Evolutionary conservation across 2,329 filamentous ascomycete species (phyloP).

Genomic region (Botrytis porri): DNA sequence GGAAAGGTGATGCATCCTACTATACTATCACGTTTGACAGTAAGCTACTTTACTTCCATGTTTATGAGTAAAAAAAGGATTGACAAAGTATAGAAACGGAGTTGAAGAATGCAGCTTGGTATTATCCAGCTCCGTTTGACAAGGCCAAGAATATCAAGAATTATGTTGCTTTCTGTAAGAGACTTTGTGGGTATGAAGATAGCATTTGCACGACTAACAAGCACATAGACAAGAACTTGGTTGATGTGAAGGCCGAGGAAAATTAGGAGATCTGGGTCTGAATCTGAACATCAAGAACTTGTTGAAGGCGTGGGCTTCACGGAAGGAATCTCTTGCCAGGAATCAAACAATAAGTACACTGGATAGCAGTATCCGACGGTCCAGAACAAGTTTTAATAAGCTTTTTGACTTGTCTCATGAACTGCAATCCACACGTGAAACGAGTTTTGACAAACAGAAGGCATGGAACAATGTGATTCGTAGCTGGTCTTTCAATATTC

Average conservation of each 20-base stretch:
- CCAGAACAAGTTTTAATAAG: no score
- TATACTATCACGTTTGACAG: conserved; percentile 46
- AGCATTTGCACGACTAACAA: neutral
- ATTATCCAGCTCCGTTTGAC: conserved; percentile 43
- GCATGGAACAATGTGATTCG: neutral
- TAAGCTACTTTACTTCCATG: conserved; percentile 17
- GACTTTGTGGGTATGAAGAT: neutral
- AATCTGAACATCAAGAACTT: no score
- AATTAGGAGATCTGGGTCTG: neutral
- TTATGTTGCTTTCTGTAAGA: conserved; percentile 48
- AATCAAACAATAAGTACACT: no score
- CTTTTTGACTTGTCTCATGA: neutral
- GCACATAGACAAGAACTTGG: conserved; percentile 14
- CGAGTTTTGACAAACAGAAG: neutral
- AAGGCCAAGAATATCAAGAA: conserved; percentile 45
- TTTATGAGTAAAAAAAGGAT: neutral
- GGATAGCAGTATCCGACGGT: neutral
- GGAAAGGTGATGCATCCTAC: conserved; percentile 48
- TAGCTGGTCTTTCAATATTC: neutral
- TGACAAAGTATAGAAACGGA: conserved; percentile 35
- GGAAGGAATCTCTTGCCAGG: neutral
- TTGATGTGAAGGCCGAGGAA: conserved; percentile 13
- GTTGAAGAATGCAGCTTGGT: conserved; percentile 48
- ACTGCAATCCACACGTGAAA: neutral
- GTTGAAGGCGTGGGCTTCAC: neutral